phyloP scores from a whole-genome alignment of 2,329 filamentous ascomycete genomes.

The Fusarium equiseti region DNA sequence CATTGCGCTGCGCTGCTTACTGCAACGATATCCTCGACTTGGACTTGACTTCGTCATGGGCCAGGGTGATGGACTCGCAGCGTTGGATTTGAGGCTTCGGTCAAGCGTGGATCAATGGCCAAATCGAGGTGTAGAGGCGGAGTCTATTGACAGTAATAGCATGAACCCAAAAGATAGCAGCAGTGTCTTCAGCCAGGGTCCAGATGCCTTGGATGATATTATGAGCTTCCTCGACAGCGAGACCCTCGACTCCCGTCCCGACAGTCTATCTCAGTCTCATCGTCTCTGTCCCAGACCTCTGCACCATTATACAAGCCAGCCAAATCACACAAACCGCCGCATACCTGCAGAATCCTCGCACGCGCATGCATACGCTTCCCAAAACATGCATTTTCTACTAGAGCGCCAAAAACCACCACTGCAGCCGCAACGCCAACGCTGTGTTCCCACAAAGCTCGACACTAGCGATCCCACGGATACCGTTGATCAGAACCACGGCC shows the following conservation, averaged over 20 bases:
- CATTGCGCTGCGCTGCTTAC: constrained; percentile 8
- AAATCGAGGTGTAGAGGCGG: constrained; percentile 28
- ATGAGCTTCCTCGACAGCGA: constrained; percentile 48
- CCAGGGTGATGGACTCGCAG: constrained; percentile 42
- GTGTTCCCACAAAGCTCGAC: constrained; percentile 31
- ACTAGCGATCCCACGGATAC: constrained; percentile 22
- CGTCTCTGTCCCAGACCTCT: constrained; percentile 36
- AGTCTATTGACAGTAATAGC: constrained; percentile 29
- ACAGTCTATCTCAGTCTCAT: constrained; percentile 37
- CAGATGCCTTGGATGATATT: constrained; percentile 39
- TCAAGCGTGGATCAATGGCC: constrained; percentile 38
- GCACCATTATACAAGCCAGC: constrained; percentile 33
- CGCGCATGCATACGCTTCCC: constrained; percentile 36
- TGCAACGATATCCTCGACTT: constrained; percentile 27
- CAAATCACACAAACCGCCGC: constrained; percentile 23
- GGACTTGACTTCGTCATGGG: constrained; percentile 43
- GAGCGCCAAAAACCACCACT: constrained; percentile 30
- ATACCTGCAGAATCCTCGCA: constrained; percentile 35
- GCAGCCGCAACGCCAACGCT: constrained; percentile 25
- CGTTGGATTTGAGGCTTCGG: constrained; percentile 38
- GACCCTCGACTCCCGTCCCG: constrained; percentile 43
- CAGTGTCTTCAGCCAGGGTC: constrained; percentile 34
- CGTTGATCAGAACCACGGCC: constrained; percentile 26
- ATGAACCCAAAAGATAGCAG: constrained; percentile 28
- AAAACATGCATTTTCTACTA: constrained; percentile 35